phyloP scores from a whole-genome alignment of 805 yeast species.

The Kurtzmaniella cleridarum region DNA sequence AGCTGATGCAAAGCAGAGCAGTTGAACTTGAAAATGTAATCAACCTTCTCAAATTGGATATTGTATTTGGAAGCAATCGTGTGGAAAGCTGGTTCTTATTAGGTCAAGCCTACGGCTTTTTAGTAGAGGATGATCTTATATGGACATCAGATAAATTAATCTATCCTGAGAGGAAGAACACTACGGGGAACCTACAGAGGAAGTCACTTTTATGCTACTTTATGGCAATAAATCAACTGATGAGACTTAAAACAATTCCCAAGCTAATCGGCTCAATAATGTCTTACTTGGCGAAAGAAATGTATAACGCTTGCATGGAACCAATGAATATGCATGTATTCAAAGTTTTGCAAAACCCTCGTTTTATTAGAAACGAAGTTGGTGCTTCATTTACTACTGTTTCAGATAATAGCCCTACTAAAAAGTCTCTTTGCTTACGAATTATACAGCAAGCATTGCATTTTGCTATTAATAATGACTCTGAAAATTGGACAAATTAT shows the following conservation, averaged over 20 bases:
- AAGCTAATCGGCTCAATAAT: conserved; percentile 32
- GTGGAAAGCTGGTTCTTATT: conserved; percentile 83
- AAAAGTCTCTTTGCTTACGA: conserved; percentile 26
- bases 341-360: conserved; percentile 33
- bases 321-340: conserved; percentile 66
- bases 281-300: conserved; percentile 50
- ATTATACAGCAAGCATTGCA: conserved; percentile 39
- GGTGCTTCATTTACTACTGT: conserved; percentile 22
- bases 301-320: conserved; percentile 53
- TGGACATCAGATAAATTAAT: conserved; percentile 86
- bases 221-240: conserved; percentile 56
- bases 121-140: conserved; percentile 85
- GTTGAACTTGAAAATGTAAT: conserved; percentile 78
- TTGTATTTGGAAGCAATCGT: conserved; percentile 59
- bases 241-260: conserved; percentile 8
- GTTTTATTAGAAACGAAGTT: conserved; percentile 20
- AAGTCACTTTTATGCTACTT: conserved; percentile 67
- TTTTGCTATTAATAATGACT: conserved; percentile 40
- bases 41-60: conserved; percentile 57
- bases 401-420: conserved; percentile 15
- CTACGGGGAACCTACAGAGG: conserved; percentile 61
- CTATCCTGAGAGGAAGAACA: conserved; percentile 50
- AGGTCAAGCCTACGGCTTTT: conserved; percentile 70
- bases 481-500: conserved; percentile 55
- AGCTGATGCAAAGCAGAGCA: conserved; percentile 73